Evolutionary conservation across 129 eudicot species (phyloP), one percentile per base, ranked within the genome.

Genomic region (Logfia minima): DNA sequence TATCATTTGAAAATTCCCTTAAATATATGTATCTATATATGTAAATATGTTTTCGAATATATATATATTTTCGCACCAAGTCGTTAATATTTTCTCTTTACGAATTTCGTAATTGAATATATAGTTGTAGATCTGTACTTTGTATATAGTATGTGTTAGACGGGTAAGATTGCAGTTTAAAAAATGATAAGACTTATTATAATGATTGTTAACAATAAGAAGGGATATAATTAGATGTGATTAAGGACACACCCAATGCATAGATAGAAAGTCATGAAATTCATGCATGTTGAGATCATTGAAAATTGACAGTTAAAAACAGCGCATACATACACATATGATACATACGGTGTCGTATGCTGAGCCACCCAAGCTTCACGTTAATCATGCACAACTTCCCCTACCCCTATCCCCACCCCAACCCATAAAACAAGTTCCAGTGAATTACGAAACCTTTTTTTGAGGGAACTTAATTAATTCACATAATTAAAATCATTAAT

Each of bases 321-420:
- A 74, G 70, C 70, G 59, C 78, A 74, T 53, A 75, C 63, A 21
- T 58, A 58, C 26, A 58, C 28, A 19, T 1, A 58, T 58, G 63
- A 58, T 75, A 62, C 29, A 63, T 18, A 63, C 71, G 71, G 79
- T 63, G 71, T 75, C 79, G 79, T 75, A 5, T 43, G 43, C 34
- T 63, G 32, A 75, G 78, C 61, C 78, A 75, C 70, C 70, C 60
- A 75, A 45, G 79, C 71, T 41, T 75, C 79, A 75, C 79, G 71
- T 75, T 75, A 75, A 43, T 75, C 79, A 75, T 29, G 79, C 63
- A 75, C 60, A 32, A 14, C 55, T 48, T 17, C 52, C 53, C 39
- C 66, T 43, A 58, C 62, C 65, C 29, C n/a, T n/a, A n/a, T n/a
- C n/a, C 52, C 66, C 31, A 45, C 51, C 61, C 79, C 62, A 31